phyloP scores from a whole-genome alignment of 371 early-diverging fungal species.

The Mortierella polycephala region DNA sequence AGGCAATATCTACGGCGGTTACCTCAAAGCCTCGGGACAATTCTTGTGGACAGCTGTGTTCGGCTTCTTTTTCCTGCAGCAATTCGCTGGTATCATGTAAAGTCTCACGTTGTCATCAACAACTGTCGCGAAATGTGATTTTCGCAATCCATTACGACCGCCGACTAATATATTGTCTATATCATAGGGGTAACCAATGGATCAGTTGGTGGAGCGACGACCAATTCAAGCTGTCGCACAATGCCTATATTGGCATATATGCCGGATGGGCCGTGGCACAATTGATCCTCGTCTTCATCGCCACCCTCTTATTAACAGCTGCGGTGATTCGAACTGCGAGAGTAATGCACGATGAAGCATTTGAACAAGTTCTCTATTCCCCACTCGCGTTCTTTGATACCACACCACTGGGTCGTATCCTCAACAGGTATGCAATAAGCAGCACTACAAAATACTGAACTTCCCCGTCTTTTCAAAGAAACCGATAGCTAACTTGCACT shows the following conservation, averaged over 20 bases:
- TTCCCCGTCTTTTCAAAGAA: background rate
- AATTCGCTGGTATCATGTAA: conserved; percentile 52
- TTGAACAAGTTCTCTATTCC: conserved; percentile 68
- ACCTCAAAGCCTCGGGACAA: conserved; percentile 44
- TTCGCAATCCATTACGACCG: background rate
- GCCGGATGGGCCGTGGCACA: conserved; percentile 46
- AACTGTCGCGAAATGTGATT: too few species aligned
- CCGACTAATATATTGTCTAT: background rate
- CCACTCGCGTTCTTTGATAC: conserved; percentile 87
- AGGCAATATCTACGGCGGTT: conserved; percentile 48
- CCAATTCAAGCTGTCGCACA: conserved; percentile 11
- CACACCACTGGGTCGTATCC: conserved; percentile 88
- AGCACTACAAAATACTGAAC: background rate
- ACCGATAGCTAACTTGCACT: background rate
- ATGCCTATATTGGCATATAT: conserved; percentile 23
- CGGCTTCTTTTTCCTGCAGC: conserved; percentile 23
- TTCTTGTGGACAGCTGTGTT: conserved; percentile 18
- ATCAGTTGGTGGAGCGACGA: conserved; percentile 52
- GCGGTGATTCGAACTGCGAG: conserved; percentile 32
- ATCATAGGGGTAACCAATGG: conserved; percentile 46
- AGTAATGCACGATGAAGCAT: conserved; percentile 47
- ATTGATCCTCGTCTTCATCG: conserved; percentile 37
- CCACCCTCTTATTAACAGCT: conserved; percentile 31
- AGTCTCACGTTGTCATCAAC: background rate
- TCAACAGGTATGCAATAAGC: conserved; percentile 70